These are phyloP conservation scores for Lojkania enalia DNA, from an alignment of 2,329 filamentous ascomycete genomes.

Conservation along the genomic window DNA sequence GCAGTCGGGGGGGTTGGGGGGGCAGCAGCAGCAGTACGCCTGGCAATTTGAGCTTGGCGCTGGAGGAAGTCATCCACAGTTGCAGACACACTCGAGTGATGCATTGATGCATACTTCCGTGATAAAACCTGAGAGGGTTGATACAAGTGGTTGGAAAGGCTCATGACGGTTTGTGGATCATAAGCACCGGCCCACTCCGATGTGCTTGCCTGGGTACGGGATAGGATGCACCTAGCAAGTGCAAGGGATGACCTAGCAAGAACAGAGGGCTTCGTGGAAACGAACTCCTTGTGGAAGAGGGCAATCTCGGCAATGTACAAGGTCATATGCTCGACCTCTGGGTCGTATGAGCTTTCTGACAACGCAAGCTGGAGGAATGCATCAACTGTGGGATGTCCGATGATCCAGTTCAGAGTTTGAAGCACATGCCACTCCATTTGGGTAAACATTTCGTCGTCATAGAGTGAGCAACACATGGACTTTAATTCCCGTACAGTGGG, in stretches of 20 bases:
- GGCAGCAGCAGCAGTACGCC: slow-evolving; percentile 41
- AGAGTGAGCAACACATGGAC: slow-evolving; percentile 98
- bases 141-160: slow-evolving; percentile 66
- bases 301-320: slow-evolving; percentile 94
- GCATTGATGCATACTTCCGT: slow-evolving; percentile 69
- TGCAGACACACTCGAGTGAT: slow-evolving; percentile 66
- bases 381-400: slow-evolving; percentile 95
- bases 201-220: slow-evolving; percentile 74
- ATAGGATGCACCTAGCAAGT: slow-evolving; percentile 82
- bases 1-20: slow-evolving; percentile 64
- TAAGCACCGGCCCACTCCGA: slow-evolving; percentile 74
- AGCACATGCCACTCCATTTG: slow-evolving; percentile 99
- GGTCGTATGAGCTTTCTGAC: slow-evolving; percentile 72
- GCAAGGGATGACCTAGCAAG: slow-evolving; percentile 88
- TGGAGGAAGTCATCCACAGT: slow-evolving; percentile 69
- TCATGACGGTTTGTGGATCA: slow-evolving; percentile 68
- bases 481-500: slow-evolving; percentile 95
- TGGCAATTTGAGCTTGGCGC: slow-evolving; percentile 57
- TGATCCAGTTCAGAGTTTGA: slow-evolving; percentile 93
- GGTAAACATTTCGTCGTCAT: slow-evolving; percentile 99
- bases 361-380: slow-evolving; percentile 88
- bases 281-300: slow-evolving; percentile 95
- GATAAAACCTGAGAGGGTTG: slow-evolving; percentile 68
- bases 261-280: slow-evolving; percentile 86
- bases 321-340: slow-evolving; percentile 92